Base-by-base conservation (phyloP, 352 stramenopile species). In the Phytophthora fragariae region DNA sequence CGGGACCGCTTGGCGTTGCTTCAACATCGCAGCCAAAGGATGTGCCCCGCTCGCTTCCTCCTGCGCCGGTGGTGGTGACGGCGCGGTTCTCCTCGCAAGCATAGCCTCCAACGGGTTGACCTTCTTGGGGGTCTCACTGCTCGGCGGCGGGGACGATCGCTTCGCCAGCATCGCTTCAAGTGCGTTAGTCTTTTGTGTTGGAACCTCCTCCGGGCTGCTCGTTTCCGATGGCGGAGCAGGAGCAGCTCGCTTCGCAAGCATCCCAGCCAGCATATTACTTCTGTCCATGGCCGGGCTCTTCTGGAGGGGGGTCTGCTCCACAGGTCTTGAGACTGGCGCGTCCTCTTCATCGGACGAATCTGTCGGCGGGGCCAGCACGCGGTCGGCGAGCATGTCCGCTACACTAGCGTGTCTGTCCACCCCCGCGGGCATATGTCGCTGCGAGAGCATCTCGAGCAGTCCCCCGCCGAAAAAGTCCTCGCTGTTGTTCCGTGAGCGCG, bases 81-180 rank as follows among this genome's bases (percentile, higher is more conserved):
- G 44, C 15, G 66, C 46, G 53, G 59, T 57, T 58, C 76, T 80
- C 63, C 70, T 84, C 7, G 77, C 67, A 19, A 85, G 75, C 80
- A 88, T 88, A 17, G 77, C 65, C 2, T 79, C 76, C 35, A 88
- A 73, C 11, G 78, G 78, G 67, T 84, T 84, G 27, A 57, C 62
- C 54, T 83, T 85, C 52, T 73, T 47, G 3, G 60, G 47, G 9
- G 50, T 37, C 44, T 70, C 65, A 37, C 66, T 44, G 7, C 35
- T 62, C 12, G 70, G 9, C n/a, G 67, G 53, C 24, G 68, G 46
- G 9, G 57, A 55, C 27, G 57, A 33, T 49, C 72, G 69, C 73
- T 83, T 80, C 3, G 70, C 59, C 8, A 84, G 69, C 77, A 84
- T 83, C 2, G 75, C 75, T 24, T 81, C 77, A 14, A 87, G 62